Evolutionary conservation across 1,139 yeast genomes (phyloP).

Genomic region (Komagataea norvegica): DNA sequence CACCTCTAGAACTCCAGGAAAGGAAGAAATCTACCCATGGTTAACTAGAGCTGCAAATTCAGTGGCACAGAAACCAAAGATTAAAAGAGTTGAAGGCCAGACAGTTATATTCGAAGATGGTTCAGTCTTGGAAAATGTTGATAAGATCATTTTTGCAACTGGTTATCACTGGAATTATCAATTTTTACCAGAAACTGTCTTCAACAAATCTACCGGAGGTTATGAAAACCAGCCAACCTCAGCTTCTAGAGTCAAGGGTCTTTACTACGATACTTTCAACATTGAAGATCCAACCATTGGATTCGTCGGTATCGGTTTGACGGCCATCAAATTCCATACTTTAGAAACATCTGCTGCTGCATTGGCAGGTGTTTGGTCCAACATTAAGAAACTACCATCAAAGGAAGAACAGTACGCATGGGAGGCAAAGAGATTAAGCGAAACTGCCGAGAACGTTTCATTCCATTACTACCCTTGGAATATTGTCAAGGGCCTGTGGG

Average conservation of each 20-base stretch:
- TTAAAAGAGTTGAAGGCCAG: conserved; percentile 23
- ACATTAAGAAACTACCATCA: conserved; percentile 42
- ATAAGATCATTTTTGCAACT: conserved; percentile 37
- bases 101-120: conserved; percentile 36
- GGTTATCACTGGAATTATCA: conserved; percentile 41
- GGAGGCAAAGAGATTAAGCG: conserved; percentile 19
- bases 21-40: conserved; percentile 27
- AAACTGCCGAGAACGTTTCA: conserved; percentile 23
- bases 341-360: conserved; percentile 54
- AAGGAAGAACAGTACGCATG: conserved; percentile 27
- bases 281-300: conserved; percentile 53
- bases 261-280: conserved; percentile 50
- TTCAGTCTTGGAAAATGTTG: conserved; percentile 30
- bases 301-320: conserved; percentile 53
- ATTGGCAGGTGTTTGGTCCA: conserved; percentile 51
- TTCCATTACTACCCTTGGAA: conserved; percentile 32
- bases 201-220: conserved; percentile 15
- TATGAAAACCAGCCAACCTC: conserved; percentile 37
- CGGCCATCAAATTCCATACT: conserved; percentile 40
- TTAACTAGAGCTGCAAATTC: conserved; percentile 36
- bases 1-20: conserved; percentile 34
- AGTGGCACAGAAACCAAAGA: conserved; percentile 31
- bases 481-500: conserved; percentile 27
- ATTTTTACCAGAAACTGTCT: conserved; percentile 25
- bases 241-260: conserved; percentile 42